Percentiles rank a stretch among this genome's conserved stretches.
Evolutionary conservation across 2,329 filamentous ascomycete genomes (phyloP).

Genomic region (Emericellopsis atlantica): DNA sequence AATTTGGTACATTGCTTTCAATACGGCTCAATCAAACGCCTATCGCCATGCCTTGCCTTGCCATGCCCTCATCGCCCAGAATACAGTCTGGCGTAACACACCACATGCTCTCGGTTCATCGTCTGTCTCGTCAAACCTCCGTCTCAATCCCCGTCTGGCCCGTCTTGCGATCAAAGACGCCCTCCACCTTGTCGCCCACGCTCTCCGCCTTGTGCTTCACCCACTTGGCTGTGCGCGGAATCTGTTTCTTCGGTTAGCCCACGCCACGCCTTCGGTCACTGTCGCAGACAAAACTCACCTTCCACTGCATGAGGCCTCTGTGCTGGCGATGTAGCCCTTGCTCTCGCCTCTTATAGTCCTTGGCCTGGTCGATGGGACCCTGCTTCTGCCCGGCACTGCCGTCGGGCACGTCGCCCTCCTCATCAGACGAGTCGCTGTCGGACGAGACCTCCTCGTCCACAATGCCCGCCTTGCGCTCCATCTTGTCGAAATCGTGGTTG

Average conservation of each 20-base stretch:
- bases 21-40: too few species aligned
- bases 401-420: constrained; percentile 26
- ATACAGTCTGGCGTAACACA: not conserved
- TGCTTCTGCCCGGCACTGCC: constrained; percentile 26
- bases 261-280: too few species aligned
- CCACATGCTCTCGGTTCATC: constrained; percentile 4
- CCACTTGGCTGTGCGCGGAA: constrained; percentile 34
- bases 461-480: constrained; percentile 21
- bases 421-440: constrained; percentile 14
- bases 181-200: constrained; percentile 44
- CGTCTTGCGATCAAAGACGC: constrained; percentile 45
- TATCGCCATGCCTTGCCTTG: too few species aligned
- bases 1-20: too few species aligned
- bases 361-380: constrained; percentile 33
- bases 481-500: constrained; percentile 15
- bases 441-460: constrained; percentile 17
- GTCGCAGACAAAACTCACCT: constrained; percentile 13
- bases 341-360: constrained; percentile 47
- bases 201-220: constrained; percentile 39
- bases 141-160: constrained; percentile 52
- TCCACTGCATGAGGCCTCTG: constrained; percentile 63
- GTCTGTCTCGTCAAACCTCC: constrained; percentile 37
- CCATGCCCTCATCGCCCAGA: too few species aligned
- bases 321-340: constrained; percentile 53
- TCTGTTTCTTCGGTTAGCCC: constrained; percentile 9